Base-by-base conservation (phyloP, 139 green algal genomes). In the Deuterostichococcus epilithicus region DNA sequence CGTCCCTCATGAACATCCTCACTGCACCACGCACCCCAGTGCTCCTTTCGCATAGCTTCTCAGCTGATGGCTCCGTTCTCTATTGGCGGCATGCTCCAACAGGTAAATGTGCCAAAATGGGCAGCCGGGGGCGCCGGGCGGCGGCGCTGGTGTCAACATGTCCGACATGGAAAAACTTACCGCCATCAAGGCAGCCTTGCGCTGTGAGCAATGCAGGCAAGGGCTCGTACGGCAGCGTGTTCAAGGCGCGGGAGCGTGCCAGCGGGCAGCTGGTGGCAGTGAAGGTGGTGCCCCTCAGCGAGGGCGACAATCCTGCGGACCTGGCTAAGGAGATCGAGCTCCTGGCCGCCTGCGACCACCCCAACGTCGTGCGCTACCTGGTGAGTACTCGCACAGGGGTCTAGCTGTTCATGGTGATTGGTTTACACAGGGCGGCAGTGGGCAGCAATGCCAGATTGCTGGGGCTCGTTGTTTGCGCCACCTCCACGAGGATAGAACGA, bases 361-460 rank as follows among this genome's bases (percentile, higher is more conserved):
- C 95, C 66, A 98, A 98, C 78, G 86, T 99, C 5, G 95, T 99
- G 30, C 87, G 79, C 34, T 97, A 97, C 83, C 73, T 93, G 42
- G 92, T 90, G 47, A 74, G 79, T 66, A n/a, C 58, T 68, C 68
- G 32, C 32, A 8, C 13, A 13, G 13, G 42, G 42, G 13, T 52
- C 8, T 13, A 52, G 42, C 8, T 23, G 42, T 52, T 52, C 42
- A 52, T 13, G 42, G 42, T 23, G 13, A 13, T 10, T 37, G 22
- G n/a, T 32, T 45, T 52, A 28, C n/a, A 60, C 36, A 77, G 34
- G 20, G 72, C 28, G 22, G 38, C 20, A 68, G 32, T 37, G 36
- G n/a, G n/a, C n/a, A n/a, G n/a, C n/a, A n/a, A n/a, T n/a, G n/a
- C n/a, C n/a, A n/a, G n/a, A n/a, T n/a, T n/a, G n/a, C n/a, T n/a